phyloP scores from a whole-genome alignment of 2,329 filamentous ascomycete species.

The Aspergillus latus region DNA sequence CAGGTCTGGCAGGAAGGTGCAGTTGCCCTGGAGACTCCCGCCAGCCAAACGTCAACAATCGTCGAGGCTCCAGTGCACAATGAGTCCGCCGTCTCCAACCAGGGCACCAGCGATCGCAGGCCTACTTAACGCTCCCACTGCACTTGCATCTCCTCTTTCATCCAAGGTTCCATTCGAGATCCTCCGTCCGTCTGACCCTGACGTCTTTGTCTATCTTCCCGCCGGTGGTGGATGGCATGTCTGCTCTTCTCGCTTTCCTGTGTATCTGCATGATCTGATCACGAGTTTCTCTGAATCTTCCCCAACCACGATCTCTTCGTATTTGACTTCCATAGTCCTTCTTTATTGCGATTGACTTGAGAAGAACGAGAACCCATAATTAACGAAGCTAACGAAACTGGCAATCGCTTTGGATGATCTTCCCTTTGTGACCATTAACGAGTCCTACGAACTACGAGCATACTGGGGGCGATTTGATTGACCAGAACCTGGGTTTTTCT shows the following conservation, averaged over 20 bases:
- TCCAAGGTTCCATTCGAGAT: slow-evolving; percentile 10
- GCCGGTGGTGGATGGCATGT: slow-evolving; percentile 18
- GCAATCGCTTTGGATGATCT: slow-evolving; percentile 18
- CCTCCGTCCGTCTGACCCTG: slow-evolving; percentile 15
- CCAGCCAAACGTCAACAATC: slow-evolving; percentile 30
- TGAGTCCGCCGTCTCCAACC: slow-evolving; percentile 1
- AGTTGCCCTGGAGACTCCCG: slow-evolving; percentile 39
- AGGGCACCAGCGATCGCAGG: not conserved
- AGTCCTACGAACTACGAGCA: slow-evolving; percentile 18
- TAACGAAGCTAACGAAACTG: slow-evolving; percentile 20
- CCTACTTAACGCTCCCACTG: slow-evolving; percentile 5
- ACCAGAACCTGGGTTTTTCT: slow-evolving; percentile 6
- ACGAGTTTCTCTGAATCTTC: slow-evolving; percentile 11
- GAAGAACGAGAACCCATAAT: slow-evolving; percentile 6
- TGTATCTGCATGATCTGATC: slow-evolving; percentile 15
- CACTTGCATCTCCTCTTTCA: slow-evolving; percentile 4
- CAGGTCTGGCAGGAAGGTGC: slow-evolving; percentile 25
- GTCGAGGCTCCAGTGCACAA: slow-evolving; percentile 6
- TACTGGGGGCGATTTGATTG: slow-evolving; percentile 7
- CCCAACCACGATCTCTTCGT: slow-evolving; percentile 13
- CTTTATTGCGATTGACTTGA: slow-evolving; percentile 23
- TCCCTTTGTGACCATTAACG: slow-evolving; percentile 20
- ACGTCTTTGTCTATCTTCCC: slow-evolving; percentile 17
- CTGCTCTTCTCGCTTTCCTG: slow-evolving; percentile 13
- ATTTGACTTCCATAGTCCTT: slow-evolving; percentile 22